Conservation (phyloP, 441 rosid genomes). For the Adansonia gregorii region DNA sequence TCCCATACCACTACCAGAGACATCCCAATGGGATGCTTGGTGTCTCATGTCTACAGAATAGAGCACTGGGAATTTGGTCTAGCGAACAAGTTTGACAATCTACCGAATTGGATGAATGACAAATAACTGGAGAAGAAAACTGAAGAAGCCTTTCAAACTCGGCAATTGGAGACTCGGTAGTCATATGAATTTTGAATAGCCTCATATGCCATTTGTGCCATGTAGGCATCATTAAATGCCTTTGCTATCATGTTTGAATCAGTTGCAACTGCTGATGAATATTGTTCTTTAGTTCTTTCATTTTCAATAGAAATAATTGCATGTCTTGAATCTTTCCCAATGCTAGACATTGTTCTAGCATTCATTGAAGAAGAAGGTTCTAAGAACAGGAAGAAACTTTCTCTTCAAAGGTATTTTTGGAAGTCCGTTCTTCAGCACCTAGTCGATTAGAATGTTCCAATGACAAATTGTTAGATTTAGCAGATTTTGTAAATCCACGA, state of each 20-base stretch:
- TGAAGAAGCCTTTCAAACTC: slow-evolving; percentile 60
- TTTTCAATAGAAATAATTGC: too few species aligned
- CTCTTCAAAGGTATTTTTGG: slow-evolving; percentile 27
- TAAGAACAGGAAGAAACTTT: slow-evolving; percentile 29
- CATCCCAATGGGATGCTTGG: slow-evolving; percentile 46
- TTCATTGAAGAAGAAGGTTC: slow-evolving; percentile 28
- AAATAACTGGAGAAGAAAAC: slow-evolving; percentile 52
- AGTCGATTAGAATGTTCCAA: slow-evolving; percentile 29
- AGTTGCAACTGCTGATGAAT: slow-evolving; percentile 25
- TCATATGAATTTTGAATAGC: slow-evolving; percentile 51
- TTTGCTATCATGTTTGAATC: slow-evolving; percentile 36
- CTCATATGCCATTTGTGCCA: slow-evolving; percentile 49
- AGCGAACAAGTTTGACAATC: slow-evolving; percentile 37
- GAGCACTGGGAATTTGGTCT: slow-evolving; percentile 29
- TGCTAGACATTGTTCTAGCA: slow-evolving; percentile 19
- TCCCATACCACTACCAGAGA: slow-evolving; percentile 63
- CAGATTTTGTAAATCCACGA: slow-evolving; percentile 28
- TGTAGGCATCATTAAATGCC: slow-evolving; percentile 42
- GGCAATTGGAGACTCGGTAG: slow-evolving; percentile 52
- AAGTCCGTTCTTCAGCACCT: slow-evolving; percentile 29
- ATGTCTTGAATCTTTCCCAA: slow-evolving; percentile 2
- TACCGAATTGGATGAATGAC: slow-evolving; percentile 25
- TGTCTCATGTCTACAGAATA: slow-evolving; percentile 47
- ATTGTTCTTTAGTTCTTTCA: slow-evolving; percentile 31
- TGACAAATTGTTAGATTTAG: slow-evolving; percentile 25